Evolutionary conservation across 148 eudicot genomes (phyloP).

Genomic region (Rhododendron ferrugineum): DNA sequence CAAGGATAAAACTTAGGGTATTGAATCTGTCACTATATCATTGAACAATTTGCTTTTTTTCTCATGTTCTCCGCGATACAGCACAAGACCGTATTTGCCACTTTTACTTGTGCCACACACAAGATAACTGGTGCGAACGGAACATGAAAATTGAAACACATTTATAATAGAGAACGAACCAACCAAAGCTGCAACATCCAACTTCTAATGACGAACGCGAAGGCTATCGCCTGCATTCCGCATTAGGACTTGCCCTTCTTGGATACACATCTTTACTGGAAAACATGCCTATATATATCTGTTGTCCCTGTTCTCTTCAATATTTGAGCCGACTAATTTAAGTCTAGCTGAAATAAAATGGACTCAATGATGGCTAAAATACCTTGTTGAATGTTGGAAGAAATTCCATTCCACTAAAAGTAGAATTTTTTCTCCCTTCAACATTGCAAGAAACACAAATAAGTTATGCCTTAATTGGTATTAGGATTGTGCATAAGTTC

Average conservation of each 20-base stretch:
- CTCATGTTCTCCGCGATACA: neutral
- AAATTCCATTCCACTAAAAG: too few relatives aligned
- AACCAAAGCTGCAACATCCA: conserved; percentile 1
- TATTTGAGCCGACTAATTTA: neutral
- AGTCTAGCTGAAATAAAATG: neutral
- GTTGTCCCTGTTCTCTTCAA: neutral
- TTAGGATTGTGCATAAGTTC: neutral
- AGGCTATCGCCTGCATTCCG: neutral
- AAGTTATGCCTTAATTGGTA: neutral
- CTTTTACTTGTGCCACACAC: neutral
- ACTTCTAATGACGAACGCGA: neutral
- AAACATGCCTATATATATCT: neutral
- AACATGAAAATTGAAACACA: neutral
- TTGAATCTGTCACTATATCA: neutral
- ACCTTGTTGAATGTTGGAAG: neutral
- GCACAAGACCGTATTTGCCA: neutral
- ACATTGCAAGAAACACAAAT: neutral
- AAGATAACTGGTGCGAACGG: neutral
- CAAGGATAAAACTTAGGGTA: neutral
- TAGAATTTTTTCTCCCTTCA: neutral
- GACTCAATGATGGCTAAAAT: neutral
- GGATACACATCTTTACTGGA: neutral
- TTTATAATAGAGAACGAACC: neutral
- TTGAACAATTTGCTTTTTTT: neutral
- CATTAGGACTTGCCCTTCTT: neutral